phyloP scores from a whole-genome alignment of 768 basidiomycete species.

The Mycena rosella region DNA sequence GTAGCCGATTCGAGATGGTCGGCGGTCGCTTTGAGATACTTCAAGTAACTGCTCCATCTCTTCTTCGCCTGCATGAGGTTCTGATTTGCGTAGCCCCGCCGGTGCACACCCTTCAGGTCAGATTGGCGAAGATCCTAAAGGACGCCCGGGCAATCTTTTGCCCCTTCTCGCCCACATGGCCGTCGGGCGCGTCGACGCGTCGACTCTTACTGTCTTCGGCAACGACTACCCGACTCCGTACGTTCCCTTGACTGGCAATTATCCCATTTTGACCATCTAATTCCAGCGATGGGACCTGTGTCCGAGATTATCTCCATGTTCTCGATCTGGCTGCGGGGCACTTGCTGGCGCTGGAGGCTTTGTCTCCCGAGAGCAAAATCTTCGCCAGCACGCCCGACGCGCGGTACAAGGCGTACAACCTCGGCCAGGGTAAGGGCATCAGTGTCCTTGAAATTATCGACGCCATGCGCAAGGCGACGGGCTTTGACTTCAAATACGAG shows the following conservation, averaged over 20 bases:
- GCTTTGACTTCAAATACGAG: conserved; percentile 89
- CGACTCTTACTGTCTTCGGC: conserved; percentile 87
- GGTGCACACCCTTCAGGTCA: conserved; percentile 97
- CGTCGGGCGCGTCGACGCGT: conserved; percentile 83
- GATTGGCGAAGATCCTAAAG: conserved; percentile 96
- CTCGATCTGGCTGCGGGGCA: conserved; percentile 97
- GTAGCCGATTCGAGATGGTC: conserved; percentile 82
- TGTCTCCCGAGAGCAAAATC: conserved; percentile 68
- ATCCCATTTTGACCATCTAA: conserved; percentile 1
- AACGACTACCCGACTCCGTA: conserved; percentile 97
- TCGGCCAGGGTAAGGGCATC: conserved; percentile 93
- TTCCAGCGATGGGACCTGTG: conserved; percentile 92
- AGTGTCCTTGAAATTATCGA: conserved; percentile 94
- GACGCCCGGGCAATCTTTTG: conserved; percentile 93
- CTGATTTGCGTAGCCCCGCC: conserved; percentile 74
- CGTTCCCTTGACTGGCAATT: conserved; percentile 42
- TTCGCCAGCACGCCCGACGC: conserved; percentile 69
- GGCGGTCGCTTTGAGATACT: conserved; percentile 92
- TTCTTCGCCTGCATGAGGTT: not conserved
- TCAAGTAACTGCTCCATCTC: conserved; percentile 75
- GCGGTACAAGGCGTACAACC: conserved; percentile 95
- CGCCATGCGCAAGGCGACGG: conserved; percentile 94
- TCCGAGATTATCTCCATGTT: conserved; percentile 95
- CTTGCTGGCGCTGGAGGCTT: conserved; percentile 89
- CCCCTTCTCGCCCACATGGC: conserved; percentile 97